These are phyloP conservation scores for Kondoa subrosea DNA, from an alignment of 768 basidiomycete species.

Conservation along the genomic window DNA sequence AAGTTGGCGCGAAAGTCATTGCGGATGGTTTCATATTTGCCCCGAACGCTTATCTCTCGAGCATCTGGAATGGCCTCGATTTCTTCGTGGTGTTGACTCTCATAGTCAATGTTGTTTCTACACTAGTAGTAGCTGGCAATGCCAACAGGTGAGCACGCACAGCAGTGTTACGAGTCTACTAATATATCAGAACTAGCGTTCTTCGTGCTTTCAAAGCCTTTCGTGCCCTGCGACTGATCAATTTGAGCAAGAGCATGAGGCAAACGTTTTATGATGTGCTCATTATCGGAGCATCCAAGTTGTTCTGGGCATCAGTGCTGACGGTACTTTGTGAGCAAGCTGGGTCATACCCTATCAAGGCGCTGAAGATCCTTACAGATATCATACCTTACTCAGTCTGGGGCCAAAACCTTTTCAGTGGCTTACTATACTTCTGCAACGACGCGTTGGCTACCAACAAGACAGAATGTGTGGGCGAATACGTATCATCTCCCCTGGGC, in stretches of 20 bases:
- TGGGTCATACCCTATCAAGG: too few relatives aligned
- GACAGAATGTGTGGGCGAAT: conserved; percentile 58
- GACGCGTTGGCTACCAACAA: conserved; percentile 45
- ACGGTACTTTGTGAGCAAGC: conserved; percentile 66
- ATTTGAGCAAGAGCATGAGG: conserved; percentile 68
- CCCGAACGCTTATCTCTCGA: conserved; percentile 76
- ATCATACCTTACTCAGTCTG: conserved; percentile 47
- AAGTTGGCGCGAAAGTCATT: conserved; percentile 74
- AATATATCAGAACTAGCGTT: conserved; percentile 46
- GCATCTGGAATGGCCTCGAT: conserved; percentile 83
- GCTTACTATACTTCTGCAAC: conserved; percentile 68
- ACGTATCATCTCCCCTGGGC: conserved; percentile 43
- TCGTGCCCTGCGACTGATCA: conserved; percentile 73
- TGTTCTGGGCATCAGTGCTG: conserved; percentile 73
- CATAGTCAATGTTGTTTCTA: conserved; percentile 23
- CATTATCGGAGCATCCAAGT: conserved; percentile 64
- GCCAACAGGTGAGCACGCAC: not conserved
- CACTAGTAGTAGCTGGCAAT: conserved; percentile 9
- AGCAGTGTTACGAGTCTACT: not conserved
- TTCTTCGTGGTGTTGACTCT: conserved; percentile 56
- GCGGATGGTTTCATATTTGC: conserved; percentile 85
- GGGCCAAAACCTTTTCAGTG: conserved; percentile 84
- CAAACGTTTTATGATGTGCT: conserved; percentile 61
- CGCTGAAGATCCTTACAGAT: too few relatives aligned
- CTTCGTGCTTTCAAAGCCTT: conserved; percentile 75